Base-by-base conservation (phyloP, 23 red algal species). In the Gracilaria domingensis region DNA sequence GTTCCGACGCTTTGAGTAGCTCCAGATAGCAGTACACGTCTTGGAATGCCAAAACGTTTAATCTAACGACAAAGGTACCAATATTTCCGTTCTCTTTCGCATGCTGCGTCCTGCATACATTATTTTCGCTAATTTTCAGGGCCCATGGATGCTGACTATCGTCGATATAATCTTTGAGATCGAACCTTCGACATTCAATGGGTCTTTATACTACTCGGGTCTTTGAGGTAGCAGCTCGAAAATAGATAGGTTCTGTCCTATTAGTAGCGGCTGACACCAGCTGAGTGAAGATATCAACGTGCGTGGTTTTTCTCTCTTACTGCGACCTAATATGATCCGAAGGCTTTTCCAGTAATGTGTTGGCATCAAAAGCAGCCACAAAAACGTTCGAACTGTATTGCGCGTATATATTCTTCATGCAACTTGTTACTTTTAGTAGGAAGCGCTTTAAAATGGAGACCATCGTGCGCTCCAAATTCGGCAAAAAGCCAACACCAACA, bases 381-480 rank as follows among this genome's bases (percentile, higher is more conserved):
- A 77, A 66, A 92, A 92, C 28, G 67, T 61, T 32, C 79, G 59
- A 39, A 74, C 50, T 84, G 67, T 14, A 64, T 84, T n/a, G 89
- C 89, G 23, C 89, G 59, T 29, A 92, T 44, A 73, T 71, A 84
- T 29, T 92, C 89, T 56, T 92, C 89, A 3, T 84, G 66, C 53
- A 92, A 76, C 14, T 76, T 50, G 13, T 49, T 83, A 30, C 65
- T 79, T 33, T 92, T 38, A 29, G 26, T 92, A 17, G 84, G 80
- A 75, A 92, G 84, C 35, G 34, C 30, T 38, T 59, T 33, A 14
- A 92, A 21, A 65, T 84, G 65, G 12, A 77, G 69, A 18, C 77
- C 89, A 92, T 92, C 79, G 32, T 66, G 59, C 9, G 89, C 89
- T 36, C 67, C 67, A 26, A 92, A 83, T 40, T 92, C 89, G 35